Conservation (phyloP, 2,329 filamentous ascomycete genomes). For the Fusarium concolor region DNA sequence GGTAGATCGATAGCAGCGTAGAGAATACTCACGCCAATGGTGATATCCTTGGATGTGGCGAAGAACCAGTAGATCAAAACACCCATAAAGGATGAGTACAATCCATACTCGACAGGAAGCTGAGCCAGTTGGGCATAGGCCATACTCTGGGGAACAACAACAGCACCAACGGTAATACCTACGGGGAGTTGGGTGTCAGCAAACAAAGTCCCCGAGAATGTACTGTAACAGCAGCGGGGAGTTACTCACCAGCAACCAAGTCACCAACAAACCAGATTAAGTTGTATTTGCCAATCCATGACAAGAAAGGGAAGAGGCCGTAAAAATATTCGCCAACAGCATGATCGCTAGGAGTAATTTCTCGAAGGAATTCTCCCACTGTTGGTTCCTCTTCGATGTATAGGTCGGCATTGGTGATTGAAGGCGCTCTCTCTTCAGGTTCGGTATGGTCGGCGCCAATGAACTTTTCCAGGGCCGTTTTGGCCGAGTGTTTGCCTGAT, state of each 20-base stretch:
- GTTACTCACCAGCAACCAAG: conserved; percentile 55
- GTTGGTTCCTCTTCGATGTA: conserved; percentile 58
- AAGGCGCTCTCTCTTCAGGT: conserved; percentile 50
- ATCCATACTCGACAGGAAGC: conserved; percentile 61
- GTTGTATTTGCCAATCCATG: conserved; percentile 65
- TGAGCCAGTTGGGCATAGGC: conserved; percentile 63
- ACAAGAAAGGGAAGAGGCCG: conserved; percentile 61
- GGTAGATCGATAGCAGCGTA: background rate
- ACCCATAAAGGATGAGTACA: conserved; percentile 89
- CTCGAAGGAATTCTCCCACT: conserved; percentile 55
- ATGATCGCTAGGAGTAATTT: conserved; percentile 51
- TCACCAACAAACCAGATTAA: conserved; percentile 60
- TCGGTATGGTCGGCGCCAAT: conserved; percentile 50
- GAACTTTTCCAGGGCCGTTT: conserved; percentile 48
- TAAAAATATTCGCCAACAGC: conserved; percentile 52
- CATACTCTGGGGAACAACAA: conserved; percentile 67
- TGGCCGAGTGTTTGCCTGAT: conserved; percentile 35
- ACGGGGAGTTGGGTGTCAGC: conserved; percentile 37
- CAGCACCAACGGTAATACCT: conserved; percentile 62
- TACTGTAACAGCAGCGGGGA: background rate
- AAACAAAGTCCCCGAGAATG: conserved; percentile 9
- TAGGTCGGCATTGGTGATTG: conserved; percentile 52
- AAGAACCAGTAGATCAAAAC: conserved; percentile 98
- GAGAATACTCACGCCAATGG: conserved; percentile 75
- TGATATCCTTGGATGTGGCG: conserved; percentile 92